Evolutionary conservation across 225 moss, liverwort and hornwort genomes (phyloP), one percentile per base, ranked within the genome.

Genomic region (Pseudisothecium myosuroides): DNA sequence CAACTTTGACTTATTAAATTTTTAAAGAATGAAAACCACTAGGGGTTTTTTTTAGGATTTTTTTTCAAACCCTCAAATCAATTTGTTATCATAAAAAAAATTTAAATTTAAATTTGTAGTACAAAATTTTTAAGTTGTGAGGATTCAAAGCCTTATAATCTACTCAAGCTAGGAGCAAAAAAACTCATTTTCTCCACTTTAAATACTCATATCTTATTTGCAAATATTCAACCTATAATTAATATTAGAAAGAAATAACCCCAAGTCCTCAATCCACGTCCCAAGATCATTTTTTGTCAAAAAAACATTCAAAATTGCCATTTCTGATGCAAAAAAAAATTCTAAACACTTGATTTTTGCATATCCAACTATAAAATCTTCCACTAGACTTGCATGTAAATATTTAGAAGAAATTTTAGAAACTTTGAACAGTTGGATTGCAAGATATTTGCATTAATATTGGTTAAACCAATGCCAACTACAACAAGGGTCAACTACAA

Each of bases 241-340:
- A 37, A 0, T 67, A 37, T 37, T 67, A 3, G 21, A 37, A 67
- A 37, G 12, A 11, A 67, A 67, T n/a, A 11, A 37, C 4, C 4
- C 4, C 2, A 12, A 21, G 1, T 1, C 5, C 1, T 37, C 11
- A 67, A 36, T 1, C 1, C 10, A 32, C 45, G 1, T 36, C 11
- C 19, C 3, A 36, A 10, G 11, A 37, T 21, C 37, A 21, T 20
- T 21, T 37, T 65, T 67, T 37, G 0, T 3, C 4, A 17, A 14
- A 20, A 11, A 37, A n/a, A 11, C 20, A 66, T 12, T 67, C 22
- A 67, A n/a, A n/a, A 37, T 37, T 37, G 7, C 21, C 37, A 67
- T 37, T 67, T 67, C 0, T 0, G 1, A 21, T 67, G 21, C 20
- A 67, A 37, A 37, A 6, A 67, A 67, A 21, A 7, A 11, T 67